These are phyloP conservation scores for Lenwebbia sp. DNA, from an alignment of 345 rosid genomes.

Conservation along the genomic window DNA sequence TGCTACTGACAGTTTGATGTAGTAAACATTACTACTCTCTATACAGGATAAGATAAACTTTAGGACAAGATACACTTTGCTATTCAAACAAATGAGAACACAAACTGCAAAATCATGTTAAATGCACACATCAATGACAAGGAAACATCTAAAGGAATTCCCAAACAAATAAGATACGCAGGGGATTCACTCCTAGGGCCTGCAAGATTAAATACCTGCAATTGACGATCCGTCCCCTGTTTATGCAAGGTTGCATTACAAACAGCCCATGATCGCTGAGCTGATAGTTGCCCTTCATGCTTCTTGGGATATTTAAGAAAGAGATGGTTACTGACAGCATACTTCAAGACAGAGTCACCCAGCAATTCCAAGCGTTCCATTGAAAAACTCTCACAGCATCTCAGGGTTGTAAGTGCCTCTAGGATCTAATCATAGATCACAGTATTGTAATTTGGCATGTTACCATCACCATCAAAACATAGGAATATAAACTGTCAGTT, in stretches of 20 bases:
- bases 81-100: not conserved
- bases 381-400: constrained; percentile 70
- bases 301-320: constrained; percentile 55
- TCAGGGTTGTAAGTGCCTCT: constrained; percentile 68
- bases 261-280: constrained; percentile 26
- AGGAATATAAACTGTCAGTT: not conserved
- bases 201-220: constrained; percentile 43
- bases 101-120: not conserved
- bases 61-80: not conserved
- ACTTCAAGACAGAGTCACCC: constrained; percentile 92
- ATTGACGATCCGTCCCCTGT: constrained; percentile 41
- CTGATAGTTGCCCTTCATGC: constrained; percentile 64
- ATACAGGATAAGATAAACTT: not conserved
- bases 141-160: not conserved
- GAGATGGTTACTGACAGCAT: constrained; percentile 61
- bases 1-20: not conserved
- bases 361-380: constrained; percentile 95
- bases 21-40: not conserved
- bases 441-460: not conserved
- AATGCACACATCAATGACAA: not conserved
- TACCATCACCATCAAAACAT: not conserved
- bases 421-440: constrained; percentile 38
- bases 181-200: not conserved
- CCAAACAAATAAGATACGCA: not conserved
- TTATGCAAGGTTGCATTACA: constrained; percentile 60